phyloP scores from a whole-genome alignment of 2,329 filamentous ascomycete species.

The Diaporthe amygdali region DNA sequence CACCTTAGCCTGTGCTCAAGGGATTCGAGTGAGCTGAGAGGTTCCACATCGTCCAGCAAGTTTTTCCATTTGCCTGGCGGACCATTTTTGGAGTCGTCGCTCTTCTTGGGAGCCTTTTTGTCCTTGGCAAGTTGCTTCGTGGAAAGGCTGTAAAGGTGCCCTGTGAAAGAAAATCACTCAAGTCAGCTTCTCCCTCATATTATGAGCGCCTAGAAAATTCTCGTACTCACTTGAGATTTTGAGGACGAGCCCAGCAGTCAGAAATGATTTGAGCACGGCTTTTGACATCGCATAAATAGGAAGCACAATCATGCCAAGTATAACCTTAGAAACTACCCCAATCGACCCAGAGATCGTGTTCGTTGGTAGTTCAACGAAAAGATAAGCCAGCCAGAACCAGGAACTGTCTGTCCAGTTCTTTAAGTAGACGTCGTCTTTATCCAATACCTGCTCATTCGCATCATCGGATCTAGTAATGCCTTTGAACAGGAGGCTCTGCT shows the following conservation, averaged over 20 bases:
- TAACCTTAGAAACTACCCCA: background rate
- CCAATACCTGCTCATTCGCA: no score
- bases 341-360: background rate
- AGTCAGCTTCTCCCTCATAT: no score
- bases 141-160: background rate
- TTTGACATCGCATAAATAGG: background rate
- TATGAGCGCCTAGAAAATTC: no score
- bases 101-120: background rate
- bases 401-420: background rate
- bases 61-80: background rate
- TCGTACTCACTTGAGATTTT: background rate
- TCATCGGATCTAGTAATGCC: no score
- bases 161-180: background rate
- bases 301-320: background rate
- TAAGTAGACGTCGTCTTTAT: no score
- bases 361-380: conserved; percentile 6
- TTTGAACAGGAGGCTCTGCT: background rate
- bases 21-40: background rate
- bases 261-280: background rate
- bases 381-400: background rate
- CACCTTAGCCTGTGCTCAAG: background rate
- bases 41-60: background rate
- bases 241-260: background rate
- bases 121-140: background rate
- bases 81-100: background rate